Conservation (phyloP, 352 stramenopile species). For the Globisporangium lucens region DNA sequence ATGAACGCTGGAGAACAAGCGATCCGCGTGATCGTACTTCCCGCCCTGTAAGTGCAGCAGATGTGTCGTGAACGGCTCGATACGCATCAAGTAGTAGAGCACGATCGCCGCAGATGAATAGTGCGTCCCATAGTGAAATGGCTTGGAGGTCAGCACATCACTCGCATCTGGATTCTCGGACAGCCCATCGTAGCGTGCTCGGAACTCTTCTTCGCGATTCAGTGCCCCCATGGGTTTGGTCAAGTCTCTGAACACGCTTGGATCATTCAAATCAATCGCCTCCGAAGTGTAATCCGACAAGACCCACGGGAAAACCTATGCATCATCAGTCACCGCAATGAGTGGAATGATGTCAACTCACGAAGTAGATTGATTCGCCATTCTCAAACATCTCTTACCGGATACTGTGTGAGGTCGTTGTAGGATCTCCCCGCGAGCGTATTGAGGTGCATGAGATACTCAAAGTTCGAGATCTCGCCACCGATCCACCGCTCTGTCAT, state of each 20-base stretch:
- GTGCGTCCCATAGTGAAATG: conserved; percentile 96
- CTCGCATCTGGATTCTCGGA: conserved; percentile 35
- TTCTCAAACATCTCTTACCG: conserved; percentile 36
- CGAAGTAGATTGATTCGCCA: background rate
- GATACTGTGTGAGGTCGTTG: conserved; percentile 98
- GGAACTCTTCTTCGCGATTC: conserved; percentile 86
- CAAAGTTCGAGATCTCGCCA: conserved; percentile 87
- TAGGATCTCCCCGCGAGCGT: conserved; percentile 95
- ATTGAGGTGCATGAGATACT: conserved; percentile 97
- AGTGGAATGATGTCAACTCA: background rate
- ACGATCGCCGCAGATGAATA: conserved; percentile 93
- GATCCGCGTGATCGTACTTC: conserved; percentile 98
- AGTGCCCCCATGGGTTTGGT: conserved; percentile 97
- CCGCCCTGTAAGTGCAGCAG: conserved; percentile 94
- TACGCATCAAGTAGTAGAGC: conserved; percentile 96
- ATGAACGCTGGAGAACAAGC: conserved; percentile 94
- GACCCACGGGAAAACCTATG: conserved; percentile 95
- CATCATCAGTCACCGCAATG: background rate
- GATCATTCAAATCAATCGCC: conserved; percentile 92
- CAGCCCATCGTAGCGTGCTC: conserved; percentile 59
- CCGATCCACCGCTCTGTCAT: conserved; percentile 79
- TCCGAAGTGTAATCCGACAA: conserved; percentile 94
- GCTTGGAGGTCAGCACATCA: conserved; percentile 47
- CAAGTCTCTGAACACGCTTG: conserved; percentile 92
- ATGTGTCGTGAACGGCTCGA: conserved; percentile 95